Evolutionary conservation across 768 basidiomycete species (phyloP).

Genomic region (Podaxis sp.): DNA sequence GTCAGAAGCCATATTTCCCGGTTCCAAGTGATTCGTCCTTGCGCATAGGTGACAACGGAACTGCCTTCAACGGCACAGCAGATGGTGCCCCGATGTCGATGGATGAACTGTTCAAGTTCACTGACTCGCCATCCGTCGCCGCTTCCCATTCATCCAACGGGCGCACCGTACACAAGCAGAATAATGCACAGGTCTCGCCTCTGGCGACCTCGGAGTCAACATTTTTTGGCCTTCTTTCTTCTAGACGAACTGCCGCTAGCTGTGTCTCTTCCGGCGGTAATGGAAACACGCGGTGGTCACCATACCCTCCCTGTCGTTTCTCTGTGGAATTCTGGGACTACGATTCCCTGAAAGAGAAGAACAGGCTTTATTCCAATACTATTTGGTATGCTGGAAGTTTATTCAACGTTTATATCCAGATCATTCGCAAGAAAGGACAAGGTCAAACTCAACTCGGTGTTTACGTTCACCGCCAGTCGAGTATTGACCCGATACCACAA

Average conservation of each 20-base stretch:
- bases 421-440: conserved; percentile 69
- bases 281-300: conserved; percentile 55
- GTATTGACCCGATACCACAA: conserved; percentile 71
- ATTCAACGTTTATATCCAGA: conserved; percentile 87
- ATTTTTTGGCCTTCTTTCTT: conserved; percentile 60
- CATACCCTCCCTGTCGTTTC: conserved; percentile 80
- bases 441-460: conserved; percentile 71
- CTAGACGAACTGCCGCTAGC: conserved; percentile 34
- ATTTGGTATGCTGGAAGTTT: conserved; percentile 88
- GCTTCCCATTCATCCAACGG: conserved; percentile 18
- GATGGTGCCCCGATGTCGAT: conserved; percentile 42
- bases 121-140: conserved; percentile 25
- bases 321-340: conserved; percentile 90
- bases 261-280: conserved; percentile 38
- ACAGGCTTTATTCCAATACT: conserved; percentile 76
- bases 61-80: conserved; percentile 32
- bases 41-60: conserved; percentile 69
- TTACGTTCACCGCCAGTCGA: conserved; percentile 84
- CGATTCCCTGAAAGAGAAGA: conserved; percentile 78
- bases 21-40: conserved; percentile 66
- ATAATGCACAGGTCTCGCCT: conserved; percentile 3
- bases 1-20: conserved; percentile 49
- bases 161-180: conserved; percentile 10
- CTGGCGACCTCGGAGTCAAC: conserved; percentile 40
- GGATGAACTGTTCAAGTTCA: conserved; percentile 62